These are phyloP conservation scores for Mycosphaerella sp. DNA, from an alignment of 2,329 filamentous ascomycete genomes.

Conservation along the genomic window DNA sequence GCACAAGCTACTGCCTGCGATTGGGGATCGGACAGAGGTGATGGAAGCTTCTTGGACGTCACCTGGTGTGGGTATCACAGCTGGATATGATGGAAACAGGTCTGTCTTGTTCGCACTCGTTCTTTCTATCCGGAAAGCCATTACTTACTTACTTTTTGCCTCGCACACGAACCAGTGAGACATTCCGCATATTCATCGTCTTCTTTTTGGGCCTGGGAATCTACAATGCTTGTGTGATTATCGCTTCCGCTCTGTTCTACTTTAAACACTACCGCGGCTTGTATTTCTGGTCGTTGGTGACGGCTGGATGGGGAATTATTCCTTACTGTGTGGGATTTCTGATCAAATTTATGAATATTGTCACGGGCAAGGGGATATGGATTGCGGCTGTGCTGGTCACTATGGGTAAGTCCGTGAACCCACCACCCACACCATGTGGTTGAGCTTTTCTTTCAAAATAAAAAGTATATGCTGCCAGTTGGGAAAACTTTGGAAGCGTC, in stretches of 20 bases:
- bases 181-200: slow-evolving; percentile 28
- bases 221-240: slow-evolving; percentile 32
- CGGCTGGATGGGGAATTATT: slow-evolving; percentile 41
- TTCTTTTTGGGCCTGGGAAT: slow-evolving; percentile 30
- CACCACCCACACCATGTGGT: background rate
- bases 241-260: slow-evolving; percentile 42
- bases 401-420: slow-evolving; percentile 52
- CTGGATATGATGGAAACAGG: slow-evolving; percentile 26
- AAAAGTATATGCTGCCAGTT: background rate
- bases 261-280: slow-evolving; percentile 44
- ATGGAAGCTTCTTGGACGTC: slow-evolving; percentile 24
- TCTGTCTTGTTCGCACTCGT: background rate
- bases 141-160: background rate
- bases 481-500: background rate
- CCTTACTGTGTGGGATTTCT: slow-evolving; percentile 45
- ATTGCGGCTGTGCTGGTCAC: slow-evolving; percentile 27
- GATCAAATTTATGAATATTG: slow-evolving; percentile 38
- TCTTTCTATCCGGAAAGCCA: background rate
- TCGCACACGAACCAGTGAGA: slow-evolving; percentile 9
- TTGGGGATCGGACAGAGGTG: too few species aligned
- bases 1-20: too few species aligned
- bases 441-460: background rate
- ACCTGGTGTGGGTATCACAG: slow-evolving; percentile 26
- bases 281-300: slow-evolving; percentile 47
- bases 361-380: slow-evolving; percentile 29